Evolutionary conservation across 208 protist genomes (phyloP), one percentile per base, ranked within the genome.

Genomic region (Sergeia podlipaevii): DNA sequence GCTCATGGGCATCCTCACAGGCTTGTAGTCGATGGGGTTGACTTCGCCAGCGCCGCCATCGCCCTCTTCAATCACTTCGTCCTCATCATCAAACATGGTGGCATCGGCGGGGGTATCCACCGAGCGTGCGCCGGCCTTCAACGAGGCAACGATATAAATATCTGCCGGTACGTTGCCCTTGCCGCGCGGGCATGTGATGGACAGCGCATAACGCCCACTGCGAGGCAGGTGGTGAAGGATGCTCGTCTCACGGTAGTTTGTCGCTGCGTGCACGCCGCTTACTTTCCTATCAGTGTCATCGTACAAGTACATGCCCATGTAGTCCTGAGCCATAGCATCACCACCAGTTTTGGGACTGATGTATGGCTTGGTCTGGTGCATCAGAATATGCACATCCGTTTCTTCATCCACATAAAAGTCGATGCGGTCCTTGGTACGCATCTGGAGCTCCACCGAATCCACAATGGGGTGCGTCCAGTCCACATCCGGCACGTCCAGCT

Each of bases 221-320:
- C 39, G 39, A 4, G 66, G 63, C 2, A 85, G 56, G 33, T 66
- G 68, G 41, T 75, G 48, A 8, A 77, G 55, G 44, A 85, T 60
- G 32, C 72, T 70, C 15, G 57, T 85, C 39, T 85, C 77, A 29
- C 77, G 66, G 60, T 74, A 85, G 60, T 85, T 85, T 1, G 72
- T 85, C 15, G 77, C 77, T 18, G 65, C 60, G 21, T 70, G 62
- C 7, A 77, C 63, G 26, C 66, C 69, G 36, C 55, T 47, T 11
- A 85, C 66, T 41, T 72, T 70, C 36, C 61, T 49, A 50, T 85
- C 65, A 7, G 55, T 51, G 33, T 69, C 65, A 37, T 80, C 63
- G 59, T 85, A 80, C 26, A 85, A 47, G 56, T 85, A 80, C 39
- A 80, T 55, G 4, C 72, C 72, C 33, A 80, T 41, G 47, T 71